phyloP scores from a whole-genome alignment of 73 alveolate species.

The Blepharisma japonicum region DNA sequence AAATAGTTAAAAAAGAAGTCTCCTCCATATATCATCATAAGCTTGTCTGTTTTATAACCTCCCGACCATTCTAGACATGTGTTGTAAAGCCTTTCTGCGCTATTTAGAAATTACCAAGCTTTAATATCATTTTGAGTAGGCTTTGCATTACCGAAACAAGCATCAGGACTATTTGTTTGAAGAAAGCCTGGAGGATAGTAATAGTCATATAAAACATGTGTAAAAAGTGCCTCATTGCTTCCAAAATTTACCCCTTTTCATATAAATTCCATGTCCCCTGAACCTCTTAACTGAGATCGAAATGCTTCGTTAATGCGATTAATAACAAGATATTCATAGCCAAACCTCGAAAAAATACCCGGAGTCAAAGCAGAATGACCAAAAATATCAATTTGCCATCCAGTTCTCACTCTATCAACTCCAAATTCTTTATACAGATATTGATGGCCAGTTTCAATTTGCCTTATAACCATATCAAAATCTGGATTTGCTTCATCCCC shows the following conservation, averaged over 20 bases:
- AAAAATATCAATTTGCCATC: slow-evolving; percentile 22
- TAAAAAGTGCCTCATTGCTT: slow-evolving; percentile 36
- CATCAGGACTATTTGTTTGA: neutral
- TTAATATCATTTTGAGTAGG: slow-evolving; percentile 5
- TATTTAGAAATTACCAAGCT: neutral
- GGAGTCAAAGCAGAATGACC: slow-evolving; percentile 25
- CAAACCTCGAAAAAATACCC: neutral
- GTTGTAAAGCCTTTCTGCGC: neutral
- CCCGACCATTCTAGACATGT: too few relatives aligned
- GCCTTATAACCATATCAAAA: slow-evolving; percentile 44
- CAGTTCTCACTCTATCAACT: neutral
- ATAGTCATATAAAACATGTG: slow-evolving; percentile 47
- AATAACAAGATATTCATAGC: slow-evolving; percentile 7
- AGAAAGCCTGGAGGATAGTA: slow-evolving; percentile 47
- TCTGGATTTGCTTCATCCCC: slow-evolving; percentile 89
- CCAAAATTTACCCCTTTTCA: slow-evolving; percentile 58
- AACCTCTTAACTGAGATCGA: slow-evolving; percentile 53
- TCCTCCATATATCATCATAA: neutral
- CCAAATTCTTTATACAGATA: neutral
- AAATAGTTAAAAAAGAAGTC: neutral
- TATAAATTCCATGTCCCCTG: slow-evolving; percentile 77
- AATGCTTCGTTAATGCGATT: slow-evolving; percentile 86
- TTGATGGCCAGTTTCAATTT: slow-evolving; percentile 8
- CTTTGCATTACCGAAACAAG: neutral
- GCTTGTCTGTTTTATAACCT: neutral